Percentiles rank a stretch among this genome's conserved stretches.
Conservation (phyloP, 163 green algal genomes). For the Scenedesmus sp. region DNA sequence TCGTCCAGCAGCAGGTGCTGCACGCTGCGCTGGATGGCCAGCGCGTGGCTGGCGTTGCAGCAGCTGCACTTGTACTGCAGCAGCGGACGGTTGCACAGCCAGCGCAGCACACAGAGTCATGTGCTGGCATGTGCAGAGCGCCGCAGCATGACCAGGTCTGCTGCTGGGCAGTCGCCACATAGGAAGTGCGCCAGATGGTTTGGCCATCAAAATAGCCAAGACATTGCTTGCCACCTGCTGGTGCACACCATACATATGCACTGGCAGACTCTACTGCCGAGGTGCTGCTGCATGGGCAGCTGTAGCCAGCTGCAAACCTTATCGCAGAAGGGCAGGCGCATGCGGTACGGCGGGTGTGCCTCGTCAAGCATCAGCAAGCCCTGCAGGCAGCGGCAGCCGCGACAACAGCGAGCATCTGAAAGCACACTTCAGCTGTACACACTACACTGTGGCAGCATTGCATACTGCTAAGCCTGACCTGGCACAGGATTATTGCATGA, state of each 20-base stretch:
- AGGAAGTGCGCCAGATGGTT: no score
- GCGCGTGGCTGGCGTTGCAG: constrained; percentile 44
- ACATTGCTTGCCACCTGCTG: no score
- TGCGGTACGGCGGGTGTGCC: constrained; percentile 25
- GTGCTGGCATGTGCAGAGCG: not conserved
- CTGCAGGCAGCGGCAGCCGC: not conserved
- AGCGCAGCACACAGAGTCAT: no score
- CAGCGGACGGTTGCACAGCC: not conserved
- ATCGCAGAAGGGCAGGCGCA: constrained; percentile 46
- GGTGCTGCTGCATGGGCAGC: not conserved
- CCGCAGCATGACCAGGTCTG: not conserved
- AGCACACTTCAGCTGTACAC: not conserved
- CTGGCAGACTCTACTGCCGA: no score
- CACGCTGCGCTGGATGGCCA: constrained; percentile 12
- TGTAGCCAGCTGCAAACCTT: constrained; percentile 3
- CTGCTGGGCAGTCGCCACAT: no score
- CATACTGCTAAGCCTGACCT: not conserved
- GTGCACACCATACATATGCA: no score
- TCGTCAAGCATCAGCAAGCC: constrained; percentile 42
- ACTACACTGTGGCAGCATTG: not conserved
- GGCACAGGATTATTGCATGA: no score
- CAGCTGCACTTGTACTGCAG: constrained; percentile 49
- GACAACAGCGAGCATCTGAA: not conserved
- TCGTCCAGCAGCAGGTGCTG: not conserved
- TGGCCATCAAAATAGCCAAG: no score